Conservation (phyloP, 106 monocot genomes). For the Platanthera zijinensis region DNA sequence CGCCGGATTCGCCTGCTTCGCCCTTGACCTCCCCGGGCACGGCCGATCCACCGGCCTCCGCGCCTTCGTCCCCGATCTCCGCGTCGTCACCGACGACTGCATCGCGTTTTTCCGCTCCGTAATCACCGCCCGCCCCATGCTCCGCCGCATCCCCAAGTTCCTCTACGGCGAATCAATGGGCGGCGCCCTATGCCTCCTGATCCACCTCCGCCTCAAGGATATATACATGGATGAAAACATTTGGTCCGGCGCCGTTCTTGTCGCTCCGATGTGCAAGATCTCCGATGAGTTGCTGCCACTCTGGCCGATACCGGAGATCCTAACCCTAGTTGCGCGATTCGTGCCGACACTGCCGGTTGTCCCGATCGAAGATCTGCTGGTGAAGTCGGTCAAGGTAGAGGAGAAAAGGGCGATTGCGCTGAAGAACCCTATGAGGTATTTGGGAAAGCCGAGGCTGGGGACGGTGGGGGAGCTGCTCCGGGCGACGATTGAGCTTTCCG, state of each 20-base stretch:
- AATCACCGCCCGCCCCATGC: background rate
- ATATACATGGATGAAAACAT: background rate
- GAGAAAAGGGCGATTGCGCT: conserved; percentile 52
- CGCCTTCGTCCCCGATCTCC: conserved; percentile 73
- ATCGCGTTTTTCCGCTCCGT: conserved; percentile 35
- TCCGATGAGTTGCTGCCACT: conserved; percentile 54
- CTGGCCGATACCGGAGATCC: conserved; percentile 65
- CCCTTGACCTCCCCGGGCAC: conserved; percentile 82
- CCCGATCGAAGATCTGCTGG: conserved; percentile 64
- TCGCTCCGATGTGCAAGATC: conserved; percentile 84
- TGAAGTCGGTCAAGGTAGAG: conserved; percentile 64
- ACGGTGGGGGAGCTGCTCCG: conserved; percentile 78
- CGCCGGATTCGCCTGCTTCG: conserved; percentile 64
- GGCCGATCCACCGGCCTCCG: conserved; percentile 69
- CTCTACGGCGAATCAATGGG: conserved; percentile 92
- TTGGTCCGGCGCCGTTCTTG: conserved; percentile 69
- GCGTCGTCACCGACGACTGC: conserved; percentile 32
- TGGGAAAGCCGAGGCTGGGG: conserved; percentile 70
- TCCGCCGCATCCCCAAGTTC: conserved; percentile 31
- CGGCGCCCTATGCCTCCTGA: conserved; percentile 59
- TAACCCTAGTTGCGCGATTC: conserved; percentile 41
- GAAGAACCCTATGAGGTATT: conserved; percentile 66
- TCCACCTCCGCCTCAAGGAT: conserved; percentile 42
- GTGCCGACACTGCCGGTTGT: conserved; percentile 55
- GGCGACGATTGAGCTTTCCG: conserved; percentile 45